phyloP scores from a whole-genome alignment of 164 flowering plant species.

The Stephania japonica region DNA sequence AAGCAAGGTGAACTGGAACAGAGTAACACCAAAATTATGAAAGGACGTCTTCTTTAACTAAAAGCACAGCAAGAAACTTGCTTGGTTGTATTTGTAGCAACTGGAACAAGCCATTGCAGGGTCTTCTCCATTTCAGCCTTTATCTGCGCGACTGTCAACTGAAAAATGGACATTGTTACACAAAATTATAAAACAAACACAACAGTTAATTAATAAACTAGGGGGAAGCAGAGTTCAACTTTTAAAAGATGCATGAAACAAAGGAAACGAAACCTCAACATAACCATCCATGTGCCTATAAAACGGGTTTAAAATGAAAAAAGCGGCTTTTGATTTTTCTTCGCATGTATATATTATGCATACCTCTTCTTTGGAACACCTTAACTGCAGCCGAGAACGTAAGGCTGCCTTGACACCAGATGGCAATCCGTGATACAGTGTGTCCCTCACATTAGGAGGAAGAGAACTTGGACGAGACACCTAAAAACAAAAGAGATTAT shows the following conservation, averaged over 20 bases:
- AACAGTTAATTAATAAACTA: neutral
- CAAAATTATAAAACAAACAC: neutral
- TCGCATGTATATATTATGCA: neutral
- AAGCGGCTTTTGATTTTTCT: neutral
- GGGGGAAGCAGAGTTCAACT: neutral
- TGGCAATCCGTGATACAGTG: conserved; percentile 59
- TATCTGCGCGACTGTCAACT: conserved; percentile 50
- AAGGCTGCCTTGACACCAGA: conserved; percentile 44
- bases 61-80: conserved; percentile 20
- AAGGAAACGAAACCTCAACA: neutral
- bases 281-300: neutral
- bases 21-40: neutral
- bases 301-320: neutral
- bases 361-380: conserved; percentile 47
- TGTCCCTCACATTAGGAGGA: conserved; percentile 61
- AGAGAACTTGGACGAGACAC: conserved; percentile 62
- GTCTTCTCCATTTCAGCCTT: conserved; percentile 77
- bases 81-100: conserved; percentile 71
- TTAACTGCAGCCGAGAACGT: conserved; percentile 40
- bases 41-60: neutral
- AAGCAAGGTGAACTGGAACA: neutral
- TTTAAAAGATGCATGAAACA: neutral
- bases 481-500: conserved; percentile 21
- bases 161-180: conserved; percentile 6
- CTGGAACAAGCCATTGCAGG: conserved; percentile 70